Percentiles rank a stretch among this genome's conserved stretches.
phyloP scores from a whole-genome alignment of 768 basidiomycete species.

The Favolaschia claudopus region DNA sequence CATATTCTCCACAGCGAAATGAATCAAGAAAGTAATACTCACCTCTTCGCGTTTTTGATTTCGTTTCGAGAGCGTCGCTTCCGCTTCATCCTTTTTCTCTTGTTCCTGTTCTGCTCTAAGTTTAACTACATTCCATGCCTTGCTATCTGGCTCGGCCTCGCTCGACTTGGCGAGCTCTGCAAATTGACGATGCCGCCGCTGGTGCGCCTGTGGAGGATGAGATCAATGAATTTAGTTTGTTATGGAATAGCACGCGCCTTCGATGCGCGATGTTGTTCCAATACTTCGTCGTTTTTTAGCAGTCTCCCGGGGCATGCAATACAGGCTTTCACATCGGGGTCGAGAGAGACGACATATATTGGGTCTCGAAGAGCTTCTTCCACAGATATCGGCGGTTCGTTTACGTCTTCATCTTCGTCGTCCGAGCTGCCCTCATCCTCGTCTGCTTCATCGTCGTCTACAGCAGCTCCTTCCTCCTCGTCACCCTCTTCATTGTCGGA shows the following conservation, averaged over 20 bases:
- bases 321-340: slow-evolving; percentile 66
- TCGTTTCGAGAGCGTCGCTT: slow-evolving; percentile 57
- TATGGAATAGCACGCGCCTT: slow-evolving; percentile 59
- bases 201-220: slow-evolving; percentile 59
- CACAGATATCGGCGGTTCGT: slow-evolving; percentile 58
- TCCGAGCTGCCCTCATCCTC: slow-evolving; percentile 36
- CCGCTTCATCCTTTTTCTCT: slow-evolving; percentile 30
- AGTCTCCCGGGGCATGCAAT: slow-evolving; percentile 75
- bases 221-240: slow-evolving; percentile 3
- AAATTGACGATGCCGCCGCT: slow-evolving; percentile 51
- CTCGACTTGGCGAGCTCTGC: slow-evolving; percentile 57
- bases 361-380: slow-evolving; percentile 69
- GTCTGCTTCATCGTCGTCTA: slow-evolving; percentile 27
- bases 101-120: slow-evolving; percentile 36
- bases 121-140: slow-evolving; percentile 56
- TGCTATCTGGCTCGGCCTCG: slow-evolving; percentile 44
- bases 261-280: slow-evolving; percentile 64
- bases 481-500: slow-evolving; percentile 30
- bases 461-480: slow-evolving; percentile 25
- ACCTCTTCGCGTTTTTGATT: slow-evolving; percentile 63
- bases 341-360: slow-evolving; percentile 63
- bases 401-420: slow-evolving; percentile 36
- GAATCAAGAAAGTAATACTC: slow-evolving; percentile 27
- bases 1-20: neutral
- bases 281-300: slow-evolving; percentile 67